Base-by-base conservation (phyloP, 768 basidiomycete species). In the Auricularia cornea region DNA sequence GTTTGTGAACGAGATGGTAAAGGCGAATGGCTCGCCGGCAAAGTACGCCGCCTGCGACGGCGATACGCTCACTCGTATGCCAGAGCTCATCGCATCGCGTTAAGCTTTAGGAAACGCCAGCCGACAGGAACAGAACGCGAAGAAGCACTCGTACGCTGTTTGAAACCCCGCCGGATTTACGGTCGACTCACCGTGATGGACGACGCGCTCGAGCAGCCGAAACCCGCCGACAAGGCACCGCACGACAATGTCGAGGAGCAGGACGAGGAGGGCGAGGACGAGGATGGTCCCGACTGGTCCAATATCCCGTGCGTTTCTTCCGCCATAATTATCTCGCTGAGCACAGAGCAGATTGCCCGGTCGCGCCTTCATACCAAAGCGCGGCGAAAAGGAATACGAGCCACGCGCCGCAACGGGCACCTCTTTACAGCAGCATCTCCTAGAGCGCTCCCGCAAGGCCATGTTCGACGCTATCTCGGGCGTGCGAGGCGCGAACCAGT, bases 311-410 rank as follows among this genome's bases (percentile, higher is more conserved):
- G 59, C 63, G n/a, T 48, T 68, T 57, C 56, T 54, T 41, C 14
- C 30, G 60, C 44, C 23, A 8, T 26, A 31, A 14, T 54, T 51
- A 20, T 20, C 48, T 54, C 40, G 41, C 35, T 33, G 56, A 60
- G 63, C 73, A 71, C 54, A n/a, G 71, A 66, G 52, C 59, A 63
- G 66, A n/a, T 4, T 38, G 0, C n/a, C 29, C 18, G 31, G 30
- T 26, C 23, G 33, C 62, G 3, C 23, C 60, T 44, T 90, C 5
- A 95, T 99, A 60, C 97, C 97, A 5, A 95, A 92, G 73, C 84
- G 97, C 30, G 97, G 97, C 2, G 97, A 98, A 75, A 98, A 99
- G 72, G 95, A 98, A 67, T 98, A 94, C 67, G 96, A 98, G 72
- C 97, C 97, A 1, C 79, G 77, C 60, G 78, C 80, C 61, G 78